phyloP scores from a whole-genome alignment of 768 basidiomycete genomes.

The Leccinum boreale region DNA sequence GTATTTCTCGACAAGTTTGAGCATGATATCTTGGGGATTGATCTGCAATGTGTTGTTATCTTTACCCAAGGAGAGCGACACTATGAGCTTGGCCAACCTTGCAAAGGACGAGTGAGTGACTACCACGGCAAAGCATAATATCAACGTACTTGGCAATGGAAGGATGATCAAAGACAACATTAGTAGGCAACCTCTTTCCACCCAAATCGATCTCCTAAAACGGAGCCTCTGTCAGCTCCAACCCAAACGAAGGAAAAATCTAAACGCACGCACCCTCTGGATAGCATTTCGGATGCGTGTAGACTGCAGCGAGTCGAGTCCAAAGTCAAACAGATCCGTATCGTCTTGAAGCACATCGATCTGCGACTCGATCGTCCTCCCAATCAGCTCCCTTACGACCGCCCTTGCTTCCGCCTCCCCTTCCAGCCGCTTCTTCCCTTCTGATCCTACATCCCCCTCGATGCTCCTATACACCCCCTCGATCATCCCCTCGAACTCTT shows the following conservation, averaged over 20 bases:
- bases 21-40: conserved; percentile 36
- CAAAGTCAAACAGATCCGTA: conserved; percentile 46
- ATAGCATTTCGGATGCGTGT: conserved; percentile 45
- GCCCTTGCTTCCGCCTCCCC: conserved; percentile 10
- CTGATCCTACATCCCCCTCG: conserved; percentile 36
- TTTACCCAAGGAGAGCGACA: conserved; percentile 33
- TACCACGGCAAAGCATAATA: not conserved
- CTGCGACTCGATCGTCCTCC: conserved; percentile 20
- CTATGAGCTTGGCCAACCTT: conserved; percentile 42
- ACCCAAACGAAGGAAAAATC: conserved; percentile 11
- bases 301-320: conserved; percentile 53
- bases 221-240: not conserved
- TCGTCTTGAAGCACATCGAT: conserved; percentile 19
- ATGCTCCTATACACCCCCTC: conserved; percentile 39
- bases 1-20: conserved; percentile 37
- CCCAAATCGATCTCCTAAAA: conserved; percentile 17
- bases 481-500: conserved; percentile 46
- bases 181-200: conserved; percentile 21
- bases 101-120: not conserved
- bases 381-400: conserved; percentile 15
- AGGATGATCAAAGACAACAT: conserved; percentile 51
- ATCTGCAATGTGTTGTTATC: not conserved
- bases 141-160: conserved; percentile 35
- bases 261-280: conserved; percentile 35
- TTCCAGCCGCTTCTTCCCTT: conserved; percentile 12